Percentiles rank a stretch among this genome's conserved stretches.
These are phyloP conservation scores for Leccinum boreale DNA, from an alignment of 768 basidiomycete species.

Conservation along the genomic window DNA sequence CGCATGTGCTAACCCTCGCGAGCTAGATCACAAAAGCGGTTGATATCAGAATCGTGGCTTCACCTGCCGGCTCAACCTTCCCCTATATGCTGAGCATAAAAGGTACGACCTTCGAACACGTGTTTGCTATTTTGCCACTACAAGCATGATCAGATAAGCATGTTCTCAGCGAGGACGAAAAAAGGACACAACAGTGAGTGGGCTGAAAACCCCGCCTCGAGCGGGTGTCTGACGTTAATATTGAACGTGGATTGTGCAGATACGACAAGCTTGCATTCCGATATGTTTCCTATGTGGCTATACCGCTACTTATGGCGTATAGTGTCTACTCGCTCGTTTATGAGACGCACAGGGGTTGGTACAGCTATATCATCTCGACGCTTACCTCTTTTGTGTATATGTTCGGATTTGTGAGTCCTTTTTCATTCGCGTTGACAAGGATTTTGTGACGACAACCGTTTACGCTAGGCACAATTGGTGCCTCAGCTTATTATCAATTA, in stretches of 20 bases:
- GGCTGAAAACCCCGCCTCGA: conserved; percentile 24
- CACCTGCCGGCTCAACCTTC: conserved; percentile 60
- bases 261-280: conserved; percentile 93
- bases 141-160: conserved; percentile 69
- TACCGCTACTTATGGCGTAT: conserved; percentile 76
- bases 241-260: conserved; percentile 36
- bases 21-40: conserved; percentile 83
- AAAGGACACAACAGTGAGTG: conserved; percentile 91
- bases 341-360: conserved; percentile 90
- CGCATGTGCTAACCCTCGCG: conserved; percentile 14
- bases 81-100: conserved; percentile 82
- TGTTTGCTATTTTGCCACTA: conserved; percentile 8
- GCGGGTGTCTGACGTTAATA: conserved; percentile 10
- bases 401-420: conserved; percentile 90
- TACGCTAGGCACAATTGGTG: conserved; percentile 70
- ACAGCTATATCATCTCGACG: conserved; percentile 92
- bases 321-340: conserved; percentile 78
- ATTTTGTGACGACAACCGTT: conserved; percentile 14
- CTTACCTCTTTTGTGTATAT: conserved; percentile 92
- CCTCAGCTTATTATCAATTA: conserved; percentile 95
- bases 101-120: conserved; percentile 44
- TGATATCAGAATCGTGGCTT: conserved; percentile 67
- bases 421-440: not conserved
- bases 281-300: conserved; percentile 87
- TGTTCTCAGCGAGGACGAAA: conserved; percentile 93